A percentile compares a stretch with the other conserved stretches of the same genome.
These are phyloP conservation scores for Trichosporon coremiiforme DNA, from an alignment of 1,284 basidiomycete genomes.

Conservation along the genomic window DNA sequence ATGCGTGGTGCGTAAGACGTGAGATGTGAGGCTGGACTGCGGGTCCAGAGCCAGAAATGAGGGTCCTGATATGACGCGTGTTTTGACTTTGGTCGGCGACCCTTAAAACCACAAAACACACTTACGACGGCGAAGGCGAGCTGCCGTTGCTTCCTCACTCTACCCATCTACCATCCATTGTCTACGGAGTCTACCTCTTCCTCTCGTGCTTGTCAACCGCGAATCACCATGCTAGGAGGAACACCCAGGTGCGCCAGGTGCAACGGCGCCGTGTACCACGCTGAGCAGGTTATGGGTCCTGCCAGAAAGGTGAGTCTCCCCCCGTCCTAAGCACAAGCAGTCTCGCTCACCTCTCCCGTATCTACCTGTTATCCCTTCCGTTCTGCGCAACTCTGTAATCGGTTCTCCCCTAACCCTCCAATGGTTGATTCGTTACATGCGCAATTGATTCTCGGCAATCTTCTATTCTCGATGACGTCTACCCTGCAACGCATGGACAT, in stretches of 20 bases:
- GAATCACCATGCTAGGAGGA: slow-evolving; percentile 37
- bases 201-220: background rate
- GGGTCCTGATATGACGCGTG: slow-evolving; percentile 18
- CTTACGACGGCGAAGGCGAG: slow-evolving; percentile 13
- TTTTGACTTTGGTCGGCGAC: slow-evolving; percentile 7
- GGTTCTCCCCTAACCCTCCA: background rate
- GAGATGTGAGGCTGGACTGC: background rate
- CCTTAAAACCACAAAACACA: slow-evolving; percentile 16
- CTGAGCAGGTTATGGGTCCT: slow-evolving; percentile 56
- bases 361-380: background rate
- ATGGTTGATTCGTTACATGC: background rate
- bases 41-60: background rate
- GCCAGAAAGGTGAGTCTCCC: slow-evolving; percentile 47
- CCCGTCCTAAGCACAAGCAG: background rate
- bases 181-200: background rate
- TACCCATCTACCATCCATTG: background rate
- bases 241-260: slow-evolving; percentile 54
- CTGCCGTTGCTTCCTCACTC: background rate
- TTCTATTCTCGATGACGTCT: background rate
- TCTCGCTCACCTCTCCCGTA: background rate
- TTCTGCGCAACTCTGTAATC: too few relatives aligned
- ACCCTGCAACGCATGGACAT: background rate
- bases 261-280: slow-evolving; percentile 53
- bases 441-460: background rate
- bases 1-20: background rate